These are phyloP conservation scores for Chalciporus piperatus DNA, from an alignment of 768 basidiomycete species.

Conservation along the genomic window DNA sequence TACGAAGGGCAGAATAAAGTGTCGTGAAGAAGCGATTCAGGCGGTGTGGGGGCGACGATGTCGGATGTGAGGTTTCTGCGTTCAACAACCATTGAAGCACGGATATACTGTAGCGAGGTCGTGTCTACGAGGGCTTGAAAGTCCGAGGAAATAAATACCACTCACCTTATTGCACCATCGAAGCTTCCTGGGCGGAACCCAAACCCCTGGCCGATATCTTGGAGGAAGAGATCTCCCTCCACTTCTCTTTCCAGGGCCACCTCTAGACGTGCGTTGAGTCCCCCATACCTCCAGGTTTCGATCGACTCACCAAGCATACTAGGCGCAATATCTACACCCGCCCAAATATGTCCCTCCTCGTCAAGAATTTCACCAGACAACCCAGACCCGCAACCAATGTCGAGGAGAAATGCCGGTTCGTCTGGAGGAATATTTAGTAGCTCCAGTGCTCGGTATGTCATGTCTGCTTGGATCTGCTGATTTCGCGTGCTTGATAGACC, in stretches of 20 bases:
- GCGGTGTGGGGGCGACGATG: conserved; percentile 85
- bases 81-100: conserved; percentile 99
- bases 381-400: conserved; percentile 98
- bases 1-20: conserved; percentile 79
- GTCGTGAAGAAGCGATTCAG: conserved; percentile 90
- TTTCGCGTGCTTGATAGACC: conserved; percentile 72
- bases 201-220: conserved; percentile 97
- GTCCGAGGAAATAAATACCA: background rate
- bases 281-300: background rate
- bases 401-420: conserved; percentile 81
- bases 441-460: conserved; percentile 96
- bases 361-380: conserved; percentile 95
- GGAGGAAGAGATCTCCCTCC: conserved; percentile 93
- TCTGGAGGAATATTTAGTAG: conserved; percentile 79
- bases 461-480: conserved; percentile 94
- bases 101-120: conserved; percentile 67
- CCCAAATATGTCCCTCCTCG: conserved; percentile 91
- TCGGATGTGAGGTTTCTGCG: conserved; percentile 88
- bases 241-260: conserved; percentile 94
- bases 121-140: background rate
- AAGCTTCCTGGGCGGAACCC: conserved; percentile 96
- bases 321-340: conserved; percentile 91
- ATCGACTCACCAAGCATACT: conserved; percentile 85
- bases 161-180: conserved; percentile 94
- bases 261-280: conserved; percentile 47